A percentile compares a stretch with the other conserved stretches of the same genome.
phyloP scores from a whole-genome alignment of 2,329 filamentous ascomycete species.

The Calonectria multiphialidica region DNA sequence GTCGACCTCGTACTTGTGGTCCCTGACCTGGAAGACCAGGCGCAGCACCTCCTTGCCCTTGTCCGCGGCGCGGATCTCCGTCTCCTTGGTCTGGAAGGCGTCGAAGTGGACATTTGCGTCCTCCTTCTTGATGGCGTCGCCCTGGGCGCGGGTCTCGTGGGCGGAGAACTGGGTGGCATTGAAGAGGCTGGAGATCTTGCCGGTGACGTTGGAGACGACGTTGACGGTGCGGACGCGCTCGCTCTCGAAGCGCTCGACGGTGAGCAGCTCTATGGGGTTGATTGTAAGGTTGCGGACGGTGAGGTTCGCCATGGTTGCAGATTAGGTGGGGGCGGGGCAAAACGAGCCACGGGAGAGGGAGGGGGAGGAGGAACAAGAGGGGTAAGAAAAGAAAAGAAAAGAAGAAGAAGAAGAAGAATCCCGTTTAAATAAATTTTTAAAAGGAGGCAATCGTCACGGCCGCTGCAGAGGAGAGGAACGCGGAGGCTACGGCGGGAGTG shows the following conservation, averaged over 20 bases:
- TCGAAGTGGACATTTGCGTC: constrained; percentile 73
- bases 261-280: constrained; percentile 78
- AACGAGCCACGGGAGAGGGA: neutral
- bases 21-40: constrained; percentile 76
- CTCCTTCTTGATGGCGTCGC: constrained; percentile 70
- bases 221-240: constrained; percentile 56
- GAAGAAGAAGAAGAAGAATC: neutral
- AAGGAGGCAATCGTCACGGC: neutral
- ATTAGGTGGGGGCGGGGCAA: neutral
- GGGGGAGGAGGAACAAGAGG: neutral
- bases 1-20: constrained; percentile 75
- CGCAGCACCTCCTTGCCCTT: constrained; percentile 76
- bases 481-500: neutral
- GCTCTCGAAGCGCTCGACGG: constrained; percentile 78
- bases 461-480: neutral
- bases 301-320: constrained; percentile 63
- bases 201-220: constrained; percentile 59
- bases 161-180: constrained; percentile 53
- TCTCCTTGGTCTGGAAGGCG: constrained; percentile 73
- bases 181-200: constrained; percentile 57
- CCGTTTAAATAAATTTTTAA: neutral
- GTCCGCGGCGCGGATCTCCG: constrained; percentile 69
- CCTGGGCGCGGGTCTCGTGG: constrained; percentile 57
- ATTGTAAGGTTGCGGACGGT: constrained; percentile 87
- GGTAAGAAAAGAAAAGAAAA: neutral